Evolutionary conservation across 1,284 basidiomycete species (phyloP).

Genomic region (Ceratorhiza oryzae-sativae): DNA sequence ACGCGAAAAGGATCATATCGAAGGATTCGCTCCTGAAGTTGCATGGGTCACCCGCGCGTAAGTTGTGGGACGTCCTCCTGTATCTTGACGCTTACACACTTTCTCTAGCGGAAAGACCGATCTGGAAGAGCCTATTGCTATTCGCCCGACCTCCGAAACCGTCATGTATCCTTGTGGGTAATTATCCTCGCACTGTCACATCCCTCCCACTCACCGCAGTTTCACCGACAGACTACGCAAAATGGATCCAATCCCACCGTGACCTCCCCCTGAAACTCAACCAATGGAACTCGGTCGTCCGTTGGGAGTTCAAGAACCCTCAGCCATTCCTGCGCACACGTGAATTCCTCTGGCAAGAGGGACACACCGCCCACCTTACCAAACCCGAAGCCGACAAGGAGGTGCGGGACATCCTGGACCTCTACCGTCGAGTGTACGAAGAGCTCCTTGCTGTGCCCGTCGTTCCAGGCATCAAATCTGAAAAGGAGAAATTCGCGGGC

Average conservation of each 20-base stretch:
- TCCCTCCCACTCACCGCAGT: background rate
- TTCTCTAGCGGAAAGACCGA: constrained; percentile 85
- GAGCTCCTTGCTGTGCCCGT: constrained; percentile 98
- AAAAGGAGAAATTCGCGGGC: constrained; percentile 99
- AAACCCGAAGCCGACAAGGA: constrained; percentile 90
- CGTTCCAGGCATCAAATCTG: constrained; percentile 95
- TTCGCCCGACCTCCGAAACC: constrained; percentile 97
- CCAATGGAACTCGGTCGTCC: constrained; percentile 99
- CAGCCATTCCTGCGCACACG: constrained; percentile 98
- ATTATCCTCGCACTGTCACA: background rate
- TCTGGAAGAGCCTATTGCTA: constrained; percentile 96
- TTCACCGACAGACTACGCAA: constrained; percentile 74
- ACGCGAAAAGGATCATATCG: constrained; percentile 98
- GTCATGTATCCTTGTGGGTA: constrained; percentile 96
- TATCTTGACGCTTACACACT: constrained; percentile 12
- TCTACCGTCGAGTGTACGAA: constrained; percentile 96
- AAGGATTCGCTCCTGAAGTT: constrained; percentile 99
- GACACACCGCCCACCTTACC: constrained; percentile 94
- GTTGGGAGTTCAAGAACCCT: constrained; percentile 99
- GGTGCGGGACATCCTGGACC: constrained; percentile 92
- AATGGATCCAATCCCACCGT: constrained; percentile 98
- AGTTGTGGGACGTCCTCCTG: constrained; percentile 34
- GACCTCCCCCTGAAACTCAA: constrained; percentile 98
- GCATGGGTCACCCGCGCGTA: constrained; percentile 98
- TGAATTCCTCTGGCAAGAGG: constrained; percentile 99